Evolutionary conservation across 768 basidiomycete genomes (phyloP).

Genomic region (Pholiota conissans): DNA sequence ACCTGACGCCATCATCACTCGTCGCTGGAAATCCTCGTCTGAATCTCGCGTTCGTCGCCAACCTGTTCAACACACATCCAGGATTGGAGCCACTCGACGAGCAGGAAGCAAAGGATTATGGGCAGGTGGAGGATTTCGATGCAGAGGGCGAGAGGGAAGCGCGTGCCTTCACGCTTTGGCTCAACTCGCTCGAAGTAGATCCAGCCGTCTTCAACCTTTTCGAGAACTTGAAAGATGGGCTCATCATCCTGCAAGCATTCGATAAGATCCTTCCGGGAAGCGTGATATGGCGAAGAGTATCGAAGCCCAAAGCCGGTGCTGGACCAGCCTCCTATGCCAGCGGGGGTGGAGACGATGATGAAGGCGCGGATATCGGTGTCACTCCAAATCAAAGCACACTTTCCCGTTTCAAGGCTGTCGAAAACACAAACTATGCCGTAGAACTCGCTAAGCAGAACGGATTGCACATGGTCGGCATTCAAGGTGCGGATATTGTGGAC

Average conservation of each 20-base stretch:
- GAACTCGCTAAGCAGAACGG: constrained; percentile 91
- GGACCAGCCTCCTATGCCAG: constrained; percentile 41
- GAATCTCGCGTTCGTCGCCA: constrained; percentile 97
- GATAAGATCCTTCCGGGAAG: constrained; percentile 93
- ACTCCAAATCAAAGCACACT: constrained; percentile 82
- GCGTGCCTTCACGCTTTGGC: constrained; percentile 96
- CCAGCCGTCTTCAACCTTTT: constrained; percentile 96
- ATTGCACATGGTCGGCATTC: constrained; percentile 96
- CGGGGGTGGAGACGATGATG: constrained; percentile 49
- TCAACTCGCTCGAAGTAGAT: constrained; percentile 96
- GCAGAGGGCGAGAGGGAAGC: constrained; percentile 99
- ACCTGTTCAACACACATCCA: constrained; percentile 97
- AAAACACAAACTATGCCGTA: constrained; percentile 96
- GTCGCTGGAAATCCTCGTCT: constrained; percentile 94
- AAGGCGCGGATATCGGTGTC: constrained; percentile 79
- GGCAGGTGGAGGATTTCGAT: constrained; percentile 93
- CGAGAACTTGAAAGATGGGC: constrained; percentile 92
- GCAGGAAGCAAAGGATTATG: constrained; percentile 89
- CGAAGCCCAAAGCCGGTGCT: constrained; percentile 80
- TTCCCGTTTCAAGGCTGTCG: constrained; percentile 95
- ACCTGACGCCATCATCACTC: constrained; percentile 89
- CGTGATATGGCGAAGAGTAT: constrained; percentile 95
- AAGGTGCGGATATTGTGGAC: constrained; percentile 97
- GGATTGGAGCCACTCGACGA: constrained; percentile 94
- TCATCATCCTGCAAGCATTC: constrained; percentile 92